Evolutionary conservation across 2,329 filamentous ascomycete species (phyloP), one percentile per base, ranked within the genome.

Genomic region (Chaetomiaceae sp.): DNA sequence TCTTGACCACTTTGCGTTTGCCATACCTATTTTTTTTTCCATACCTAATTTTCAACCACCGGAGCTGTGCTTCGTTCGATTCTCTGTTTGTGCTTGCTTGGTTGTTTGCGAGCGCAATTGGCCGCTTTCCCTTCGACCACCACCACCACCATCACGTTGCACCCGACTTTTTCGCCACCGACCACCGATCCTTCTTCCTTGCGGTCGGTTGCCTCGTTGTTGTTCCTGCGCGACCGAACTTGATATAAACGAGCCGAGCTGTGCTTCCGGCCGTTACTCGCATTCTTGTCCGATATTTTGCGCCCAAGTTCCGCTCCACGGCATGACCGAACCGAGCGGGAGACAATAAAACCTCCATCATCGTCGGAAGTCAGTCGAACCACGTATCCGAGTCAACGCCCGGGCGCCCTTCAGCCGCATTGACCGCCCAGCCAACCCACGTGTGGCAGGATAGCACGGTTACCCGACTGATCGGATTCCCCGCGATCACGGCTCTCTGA

Each of bases 51-150:
- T n/a, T 41, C 20, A 37, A 47, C 43, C 25, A 38, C 20, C 42
- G 56, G 60, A 60, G 60, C 59, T 57, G 60, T 55, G 57, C 59
- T 61, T 63, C 33, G n/a, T 54, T 58, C 25, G 6, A 51, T 53
- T 57, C 51, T 53, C 36, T 30, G 38, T 54, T 55, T 58, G 56
- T 46, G 21, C 30, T 38, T 53, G 23, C 7, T 20, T 44, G n/a
- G 47, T 38, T 49, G 32, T 44, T 48, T 51, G 44, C 23, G 37
- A 32, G 55, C 43, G 20, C 48, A 49, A 54, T 49, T 49, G 58
- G 50, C 51, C 42, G 55, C 51, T 48, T 13, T 18, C 13, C 30
- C 34, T 42, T 48, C 16, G 38, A n/a, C n/a, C n/a, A n/a, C n/a
- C n/a, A 44, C 54, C 46, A 53, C 36, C 32, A 40, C 54, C 21